phyloP scores from a whole-genome alignment of 2,329 filamentous ascomycete species.

The Didymosphaeria variabile region DNA sequence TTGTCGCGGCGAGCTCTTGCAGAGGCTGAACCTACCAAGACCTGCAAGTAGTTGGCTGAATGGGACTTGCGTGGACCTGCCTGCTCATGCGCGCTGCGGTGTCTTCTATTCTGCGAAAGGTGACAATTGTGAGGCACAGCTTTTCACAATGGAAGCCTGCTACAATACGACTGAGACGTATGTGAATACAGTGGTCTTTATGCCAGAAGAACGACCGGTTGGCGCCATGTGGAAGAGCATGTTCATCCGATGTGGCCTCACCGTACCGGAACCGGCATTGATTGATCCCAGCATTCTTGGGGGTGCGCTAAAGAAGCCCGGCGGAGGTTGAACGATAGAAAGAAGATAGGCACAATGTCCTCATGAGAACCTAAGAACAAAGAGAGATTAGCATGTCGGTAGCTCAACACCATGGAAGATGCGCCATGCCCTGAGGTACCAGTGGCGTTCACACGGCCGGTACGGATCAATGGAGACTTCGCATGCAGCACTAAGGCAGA shows the following conservation, averaged over 20 bases:
- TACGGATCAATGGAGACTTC: no score
- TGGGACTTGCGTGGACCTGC: slow-evolving; percentile 44
- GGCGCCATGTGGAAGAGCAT: slow-evolving; percentile 48
- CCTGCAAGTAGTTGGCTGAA: slow-evolving; percentile 38
- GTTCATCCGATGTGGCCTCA: slow-evolving; percentile 45
- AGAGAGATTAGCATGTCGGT: not conserved
- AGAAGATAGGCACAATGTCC: not conserved
- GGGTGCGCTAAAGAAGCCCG: slow-evolving; percentile 38
- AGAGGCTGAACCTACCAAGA: slow-evolving; percentile 35
- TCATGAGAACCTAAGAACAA: not conserved
- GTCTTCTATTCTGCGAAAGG: slow-evolving; percentile 46
- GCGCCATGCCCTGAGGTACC: no score
- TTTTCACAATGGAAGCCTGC: slow-evolving; percentile 43
- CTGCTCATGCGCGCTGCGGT: slow-evolving; percentile 43
- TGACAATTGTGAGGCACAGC: slow-evolving; percentile 46
- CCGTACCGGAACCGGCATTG: slow-evolving; percentile 38
- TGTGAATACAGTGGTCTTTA: slow-evolving; percentile 47
- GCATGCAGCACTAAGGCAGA: no score
- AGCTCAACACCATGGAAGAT: not conserved
- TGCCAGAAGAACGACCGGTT: slow-evolving; percentile 45
- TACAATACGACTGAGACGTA: slow-evolving; percentile 39
- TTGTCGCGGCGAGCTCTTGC: slow-evolving; percentile 43
- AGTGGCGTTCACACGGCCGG: no score
- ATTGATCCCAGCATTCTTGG: slow-evolving; percentile 41
- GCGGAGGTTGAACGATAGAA: slow-evolving; percentile 26